Evolutionary conservation across 2,329 filamentous ascomycete species (phyloP).

Genomic region (Metarhizium anisopliae): DNA sequence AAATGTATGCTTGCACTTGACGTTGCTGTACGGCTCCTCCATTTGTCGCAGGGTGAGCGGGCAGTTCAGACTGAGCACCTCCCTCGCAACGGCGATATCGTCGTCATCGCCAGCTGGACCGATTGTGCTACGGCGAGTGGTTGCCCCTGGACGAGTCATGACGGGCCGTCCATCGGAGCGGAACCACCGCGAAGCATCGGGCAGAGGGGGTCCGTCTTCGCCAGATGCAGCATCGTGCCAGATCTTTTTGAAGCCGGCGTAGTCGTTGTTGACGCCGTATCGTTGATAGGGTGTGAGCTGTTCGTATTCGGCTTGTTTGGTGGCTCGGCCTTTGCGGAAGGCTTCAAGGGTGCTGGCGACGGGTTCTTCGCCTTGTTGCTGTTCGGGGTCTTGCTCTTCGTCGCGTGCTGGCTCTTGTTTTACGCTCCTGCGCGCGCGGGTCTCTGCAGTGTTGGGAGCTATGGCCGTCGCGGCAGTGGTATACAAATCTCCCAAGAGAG

Average conservation of each 20-base stretch:
- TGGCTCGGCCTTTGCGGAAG: slow-evolving; percentile 26
- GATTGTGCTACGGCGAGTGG: neutral
- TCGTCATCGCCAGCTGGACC: slow-evolving; percentile 47
- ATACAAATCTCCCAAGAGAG: slow-evolving; percentile 27
- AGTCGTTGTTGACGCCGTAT: slow-evolving; percentile 50
- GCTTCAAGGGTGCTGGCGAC: slow-evolving; percentile 19
- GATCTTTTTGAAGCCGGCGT: slow-evolving; percentile 47
- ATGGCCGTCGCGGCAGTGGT: slow-evolving; percentile 9
- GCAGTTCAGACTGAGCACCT: slow-evolving; percentile 58
- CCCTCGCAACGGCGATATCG: slow-evolving; percentile 58
- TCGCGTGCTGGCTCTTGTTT: slow-evolving; percentile 7
- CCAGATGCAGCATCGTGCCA: slow-evolving; percentile 46
- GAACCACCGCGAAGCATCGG: slow-evolving; percentile 48
- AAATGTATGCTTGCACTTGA: slow-evolving; percentile 63
- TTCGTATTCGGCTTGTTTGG: slow-evolving; percentile 33
- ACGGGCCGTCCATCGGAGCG: slow-evolving; percentile 34
- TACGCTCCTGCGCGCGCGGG: slow-evolving; percentile 8
- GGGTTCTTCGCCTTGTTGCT: slow-evolving; percentile 16
- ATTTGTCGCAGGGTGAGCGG: slow-evolving; percentile 58
- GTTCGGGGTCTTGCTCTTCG: slow-evolving; percentile 12
- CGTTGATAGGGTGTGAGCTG: slow-evolving; percentile 32
- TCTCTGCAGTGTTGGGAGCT: slow-evolving; percentile 7
- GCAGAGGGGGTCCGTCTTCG: slow-evolving; percentile 39
- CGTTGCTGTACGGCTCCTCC: slow-evolving; percentile 56
- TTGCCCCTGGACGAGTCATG: slow-evolving; percentile 16